phyloP scores from a whole-genome alignment of 1,284 basidiomycete genomes.

The Sporisorium reilianum region DNA sequence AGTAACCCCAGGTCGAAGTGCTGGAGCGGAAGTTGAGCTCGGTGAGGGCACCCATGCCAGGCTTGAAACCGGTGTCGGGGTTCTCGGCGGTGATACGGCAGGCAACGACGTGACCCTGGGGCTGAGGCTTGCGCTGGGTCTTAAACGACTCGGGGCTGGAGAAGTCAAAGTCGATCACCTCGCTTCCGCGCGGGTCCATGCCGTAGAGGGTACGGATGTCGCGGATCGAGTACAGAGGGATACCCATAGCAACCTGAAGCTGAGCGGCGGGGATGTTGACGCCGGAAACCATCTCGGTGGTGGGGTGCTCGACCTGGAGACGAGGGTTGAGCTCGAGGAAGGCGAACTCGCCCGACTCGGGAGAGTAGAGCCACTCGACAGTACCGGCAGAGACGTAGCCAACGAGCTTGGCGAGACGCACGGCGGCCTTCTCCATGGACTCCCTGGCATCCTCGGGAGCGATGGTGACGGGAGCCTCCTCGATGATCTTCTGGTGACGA shows the following conservation, averaged over 20 bases:
- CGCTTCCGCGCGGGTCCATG: constrained; percentile 59
- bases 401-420: constrained; percentile 95
- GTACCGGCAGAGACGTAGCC: constrained; percentile 99
- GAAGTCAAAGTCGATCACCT: constrained; percentile 87
- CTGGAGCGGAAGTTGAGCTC: constrained; percentile 99
- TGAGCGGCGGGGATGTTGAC: constrained; percentile 98
- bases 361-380: constrained; percentile 97
- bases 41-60: constrained; percentile 93
- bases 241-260: constrained; percentile 97
- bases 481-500: constrained; percentile 99
- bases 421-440: constrained; percentile 98
- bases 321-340: constrained; percentile 99
- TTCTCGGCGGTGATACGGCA: constrained; percentile 99
- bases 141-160: constrained; percentile 80
- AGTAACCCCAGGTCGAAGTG: constrained; percentile 90
- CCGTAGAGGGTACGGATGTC: constrained; percentile 98
- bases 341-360: constrained; percentile 90
- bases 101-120: constrained; percentile 98
- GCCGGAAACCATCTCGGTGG: constrained; percentile 99
- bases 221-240: constrained; percentile 93
- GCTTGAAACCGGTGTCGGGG: constrained; percentile 99
- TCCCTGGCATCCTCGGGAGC: constrained; percentile 79
- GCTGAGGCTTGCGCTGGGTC: constrained; percentile 92
- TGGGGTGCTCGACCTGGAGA: constrained; percentile 96
- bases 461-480: constrained; percentile 98